phyloP scores from a whole-genome alignment of 1,139 yeast genomes.

The Yamadazyma triangularis region DNA sequence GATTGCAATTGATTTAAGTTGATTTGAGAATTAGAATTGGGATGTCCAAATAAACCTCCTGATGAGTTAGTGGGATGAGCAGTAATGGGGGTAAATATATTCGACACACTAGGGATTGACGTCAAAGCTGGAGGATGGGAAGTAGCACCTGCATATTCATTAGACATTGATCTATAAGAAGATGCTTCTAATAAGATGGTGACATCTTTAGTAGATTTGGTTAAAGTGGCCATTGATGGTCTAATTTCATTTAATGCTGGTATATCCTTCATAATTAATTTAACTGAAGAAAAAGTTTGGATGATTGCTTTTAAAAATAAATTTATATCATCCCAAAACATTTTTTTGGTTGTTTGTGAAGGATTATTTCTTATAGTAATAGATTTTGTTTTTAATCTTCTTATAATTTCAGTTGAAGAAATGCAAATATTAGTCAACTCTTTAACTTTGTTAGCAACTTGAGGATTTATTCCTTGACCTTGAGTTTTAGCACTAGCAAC shows the following conservation, averaged over 20 bases:
- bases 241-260: constrained; percentile 79
- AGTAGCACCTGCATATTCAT: constrained; percentile 18
- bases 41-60: constrained; percentile 12
- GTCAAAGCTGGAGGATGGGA: constrained; percentile 23
- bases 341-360: constrained; percentile 53
- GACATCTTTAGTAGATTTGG: constrained; percentile 87
- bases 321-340: constrained; percentile 86
- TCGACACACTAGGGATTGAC: constrained; percentile 31
- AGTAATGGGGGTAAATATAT: constrained; percentile 30
- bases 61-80: constrained; percentile 23
- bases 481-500: constrained; percentile 24
- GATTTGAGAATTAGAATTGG: constrained; percentile 8
- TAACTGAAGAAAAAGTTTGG: constrained; percentile 77
- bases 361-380: constrained; percentile 47
- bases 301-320: constrained; percentile 78
- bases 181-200: constrained; percentile 69
- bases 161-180: constrained; percentile 35
- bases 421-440: constrained; percentile 79
- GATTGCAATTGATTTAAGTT: constrained; percentile 9
- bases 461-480: constrained; percentile 16
- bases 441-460: constrained; percentile 60
- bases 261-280: constrained; percentile 74
- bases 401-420: constrained; percentile 75
- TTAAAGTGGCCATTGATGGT: constrained; percentile 72
- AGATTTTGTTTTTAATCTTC: constrained; percentile 57